These are phyloP conservation scores for Phytopythium oedochilum DNA, from an alignment of 352 stramenopile species.

Conservation along the genomic window DNA sequence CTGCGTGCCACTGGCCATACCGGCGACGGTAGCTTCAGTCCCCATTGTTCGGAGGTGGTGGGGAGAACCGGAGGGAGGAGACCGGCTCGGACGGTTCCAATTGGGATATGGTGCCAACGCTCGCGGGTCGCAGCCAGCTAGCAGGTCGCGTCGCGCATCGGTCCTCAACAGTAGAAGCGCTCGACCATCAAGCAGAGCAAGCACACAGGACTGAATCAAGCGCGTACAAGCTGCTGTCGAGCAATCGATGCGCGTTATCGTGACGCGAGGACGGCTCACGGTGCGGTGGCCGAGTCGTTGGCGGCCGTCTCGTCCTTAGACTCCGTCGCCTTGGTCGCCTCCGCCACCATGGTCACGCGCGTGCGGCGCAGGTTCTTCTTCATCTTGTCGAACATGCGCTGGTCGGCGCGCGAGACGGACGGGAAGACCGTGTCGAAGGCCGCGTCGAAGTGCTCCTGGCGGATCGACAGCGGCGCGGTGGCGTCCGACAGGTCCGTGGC, in stretches of 20 bases:
- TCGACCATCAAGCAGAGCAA: too few species aligned
- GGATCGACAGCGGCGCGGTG: conserved; percentile 40
- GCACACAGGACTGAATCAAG: too few species aligned
- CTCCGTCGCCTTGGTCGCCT: conserved; percentile 6
- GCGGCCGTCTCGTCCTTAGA: neutral
- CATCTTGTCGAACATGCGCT: conserved; percentile 87
- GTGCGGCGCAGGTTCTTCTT: conserved; percentile 84
- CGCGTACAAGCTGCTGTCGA: too few species aligned
- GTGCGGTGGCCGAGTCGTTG: too few species aligned
- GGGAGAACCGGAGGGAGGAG: neutral
- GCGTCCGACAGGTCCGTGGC: conserved; percentile 45
- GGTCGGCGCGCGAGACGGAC: conserved; percentile 77
- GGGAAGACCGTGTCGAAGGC: conserved; percentile 82
- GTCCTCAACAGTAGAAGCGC: too few species aligned
- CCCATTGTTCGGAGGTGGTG: neutral
- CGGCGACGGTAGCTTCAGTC: neutral
- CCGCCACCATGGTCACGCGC: conserved; percentile 23
- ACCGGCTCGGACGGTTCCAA: too few species aligned
- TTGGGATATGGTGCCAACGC: too few species aligned
- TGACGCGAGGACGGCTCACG: too few species aligned
- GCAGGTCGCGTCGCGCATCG: too few species aligned
- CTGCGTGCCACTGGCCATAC: neutral
- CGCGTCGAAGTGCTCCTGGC: conserved; percentile 60
- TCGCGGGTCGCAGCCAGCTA: too few species aligned
- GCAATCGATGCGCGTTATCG: too few species aligned